phyloP scores from a whole-genome alignment of 352 stramenopile species.

The Phytophthora fragariaefolia region DNA sequence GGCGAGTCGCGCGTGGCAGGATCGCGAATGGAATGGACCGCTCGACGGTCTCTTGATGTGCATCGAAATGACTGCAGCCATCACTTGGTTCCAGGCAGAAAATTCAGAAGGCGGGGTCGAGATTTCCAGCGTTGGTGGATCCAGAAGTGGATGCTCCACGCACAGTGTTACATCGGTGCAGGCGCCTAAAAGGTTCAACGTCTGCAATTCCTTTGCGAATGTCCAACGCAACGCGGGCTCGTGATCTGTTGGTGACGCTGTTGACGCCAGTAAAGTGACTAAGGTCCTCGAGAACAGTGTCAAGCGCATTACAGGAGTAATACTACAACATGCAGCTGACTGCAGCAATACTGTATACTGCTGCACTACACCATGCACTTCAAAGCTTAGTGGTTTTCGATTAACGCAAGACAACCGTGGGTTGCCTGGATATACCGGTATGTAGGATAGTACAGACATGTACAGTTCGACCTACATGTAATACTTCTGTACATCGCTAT shows the following conservation, averaged over 20 bases:
- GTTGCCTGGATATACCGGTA: no score
- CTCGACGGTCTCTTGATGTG: slow-evolving; percentile 5
- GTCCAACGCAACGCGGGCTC: slow-evolving; percentile 14
- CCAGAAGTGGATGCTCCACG: slow-evolving; percentile 3
- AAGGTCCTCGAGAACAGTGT: no score
- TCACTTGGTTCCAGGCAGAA: not conserved
- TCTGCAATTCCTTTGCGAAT: not conserved
- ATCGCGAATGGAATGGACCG: slow-evolving; percentile 15
- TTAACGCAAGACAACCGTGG: no score
- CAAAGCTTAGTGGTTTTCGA: no score
- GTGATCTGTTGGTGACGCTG: not conserved
- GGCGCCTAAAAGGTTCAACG: slow-evolving; percentile 9
- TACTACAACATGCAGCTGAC: no score
- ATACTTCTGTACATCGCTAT: no score
- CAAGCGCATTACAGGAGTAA: no score
- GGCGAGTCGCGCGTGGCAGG: not conserved
- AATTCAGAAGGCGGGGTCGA: not conserved
- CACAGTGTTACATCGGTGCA: no score
- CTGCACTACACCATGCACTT: no score
- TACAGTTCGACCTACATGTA: no score
- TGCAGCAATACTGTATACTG: no score
- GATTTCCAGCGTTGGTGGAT: slow-evolving; percentile 13
- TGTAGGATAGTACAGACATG: no score
- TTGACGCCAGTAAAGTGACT: not conserved
- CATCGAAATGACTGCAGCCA: slow-evolving; percentile 10